Evolutionary conservation across 768 basidiomycete genomes (phyloP), one percentile per base, ranked within the genome.

Genomic region (Mycena vitilis): DNA sequence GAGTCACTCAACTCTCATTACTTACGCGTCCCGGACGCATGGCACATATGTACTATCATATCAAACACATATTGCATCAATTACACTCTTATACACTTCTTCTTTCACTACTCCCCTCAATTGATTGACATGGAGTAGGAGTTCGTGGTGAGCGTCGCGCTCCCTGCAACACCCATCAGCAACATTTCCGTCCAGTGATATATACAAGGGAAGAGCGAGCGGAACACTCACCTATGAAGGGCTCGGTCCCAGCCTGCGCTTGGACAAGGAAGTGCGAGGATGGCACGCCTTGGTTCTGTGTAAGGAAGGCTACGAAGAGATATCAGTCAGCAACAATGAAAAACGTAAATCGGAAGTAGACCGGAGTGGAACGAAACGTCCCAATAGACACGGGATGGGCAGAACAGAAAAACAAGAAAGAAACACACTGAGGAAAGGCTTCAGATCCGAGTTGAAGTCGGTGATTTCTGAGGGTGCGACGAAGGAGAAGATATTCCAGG

Each of bases 401-500:
- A 1, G 10, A 20, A 45, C 11, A 7, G 44, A 45, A 7, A 3
- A 18, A 15, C 1, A 3, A 30, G 5, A 30, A 30, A 30, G 44
- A 16, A 18, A 63, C 68, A 52, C 42, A 80, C 80, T 77, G 63
- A 80, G 71, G 76, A 81, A 81, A 9, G 75, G 74, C 53, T 78
- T 78, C 40, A 81, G 73, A 38, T 81, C 79, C n/a, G 73, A 69
- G 64, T 77, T 79, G 69, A 78, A 80, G 70, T 76, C 75, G 37
- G 77, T 78, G 51, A 77, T 78, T 74, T 81, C 79, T 45, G 61
- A 73, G 1, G 79, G 78, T 20, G 80, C 77, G n/a, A 80, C 78
- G 58, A 78, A 81, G 12, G 80, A 78, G 72, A 80, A 77, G 49
- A 78, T 74, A 36, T 74, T 77, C 79, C 79, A 81, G 44, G 75